Conservation (phyloP, 2,329 filamentous ascomycete species). For the Aspergillus japonicus region DNA sequence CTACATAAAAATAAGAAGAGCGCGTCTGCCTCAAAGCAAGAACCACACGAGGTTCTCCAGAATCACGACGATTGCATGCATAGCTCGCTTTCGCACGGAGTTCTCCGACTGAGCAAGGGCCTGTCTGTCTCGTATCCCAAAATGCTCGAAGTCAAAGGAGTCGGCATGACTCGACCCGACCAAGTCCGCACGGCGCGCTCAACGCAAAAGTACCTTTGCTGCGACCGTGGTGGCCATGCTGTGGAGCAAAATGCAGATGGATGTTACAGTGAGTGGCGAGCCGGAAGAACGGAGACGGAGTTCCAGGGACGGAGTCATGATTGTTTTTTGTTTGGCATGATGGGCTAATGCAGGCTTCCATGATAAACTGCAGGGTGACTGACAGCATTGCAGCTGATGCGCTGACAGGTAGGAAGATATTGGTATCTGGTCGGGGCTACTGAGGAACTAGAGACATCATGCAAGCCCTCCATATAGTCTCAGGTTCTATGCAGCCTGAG, state of each 20-base stretch:
- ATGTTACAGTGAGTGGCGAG: not conserved
- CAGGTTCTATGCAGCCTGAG: not conserved
- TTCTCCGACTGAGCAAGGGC: not conserved
- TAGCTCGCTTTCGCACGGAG: not conserved
- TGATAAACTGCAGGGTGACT: not conserved
- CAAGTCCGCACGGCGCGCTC: not conserved
- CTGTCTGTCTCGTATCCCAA: not conserved
- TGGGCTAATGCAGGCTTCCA: constrained; percentile 6
- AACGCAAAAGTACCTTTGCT: not conserved
- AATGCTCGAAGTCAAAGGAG: not conserved
- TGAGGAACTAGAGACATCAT: not conserved
- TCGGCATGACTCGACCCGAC: not conserved
- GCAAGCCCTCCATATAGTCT: not conserved
- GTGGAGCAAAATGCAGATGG: not conserved
- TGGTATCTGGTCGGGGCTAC: not conserved
- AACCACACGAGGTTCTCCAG: not conserved
- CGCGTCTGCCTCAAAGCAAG: not conserved
- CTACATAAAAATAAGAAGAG: not conserved
- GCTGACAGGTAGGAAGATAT: constrained; percentile 3
- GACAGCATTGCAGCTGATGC: not conserved
- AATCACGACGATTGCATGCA: not conserved
- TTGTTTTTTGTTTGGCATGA: not conserved
- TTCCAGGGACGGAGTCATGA: not conserved
- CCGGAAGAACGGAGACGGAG: not conserved
- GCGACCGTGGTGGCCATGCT: not conserved